A percentile compares a stretch with the other conserved stretches of the same genome.
Conservation (phyloP, 148 eudicot species). For the Rhododendron vialii region DNA sequence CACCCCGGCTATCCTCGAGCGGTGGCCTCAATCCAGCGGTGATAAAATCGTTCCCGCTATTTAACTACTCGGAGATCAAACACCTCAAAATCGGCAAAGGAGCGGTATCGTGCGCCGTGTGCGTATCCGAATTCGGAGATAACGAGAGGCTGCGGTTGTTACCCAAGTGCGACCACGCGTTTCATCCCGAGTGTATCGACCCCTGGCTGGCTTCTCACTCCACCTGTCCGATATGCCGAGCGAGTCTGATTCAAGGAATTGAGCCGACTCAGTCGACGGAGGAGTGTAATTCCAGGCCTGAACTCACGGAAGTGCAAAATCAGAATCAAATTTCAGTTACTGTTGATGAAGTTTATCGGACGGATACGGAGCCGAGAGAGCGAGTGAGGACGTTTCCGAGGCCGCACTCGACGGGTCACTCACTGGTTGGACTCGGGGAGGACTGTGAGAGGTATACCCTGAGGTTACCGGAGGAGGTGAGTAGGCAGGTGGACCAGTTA, state of each 20-base stretch:
- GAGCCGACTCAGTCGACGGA: neutral
- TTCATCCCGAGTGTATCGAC: slow-evolving; percentile 28
- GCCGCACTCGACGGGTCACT: slow-evolving; percentile 48
- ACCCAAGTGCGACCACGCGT: slow-evolving; percentile 10
- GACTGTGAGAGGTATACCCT: slow-evolving; percentile 14
- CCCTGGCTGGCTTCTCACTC: slow-evolving; percentile 26
- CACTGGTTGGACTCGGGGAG: slow-evolving; percentile 22
- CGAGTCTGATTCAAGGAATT: slow-evolving; percentile 6
- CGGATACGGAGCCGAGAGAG: slow-evolving; percentile 8
- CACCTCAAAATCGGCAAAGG: slow-evolving; percentile 17
- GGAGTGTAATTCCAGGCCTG: neutral
- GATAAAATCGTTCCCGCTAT: slow-evolving; percentile 17
- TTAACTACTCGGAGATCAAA: slow-evolving; percentile 20
- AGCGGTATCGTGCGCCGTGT: slow-evolving; percentile 28
- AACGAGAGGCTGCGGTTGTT: slow-evolving; percentile 20
- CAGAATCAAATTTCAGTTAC: neutral
- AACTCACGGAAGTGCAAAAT: neutral
- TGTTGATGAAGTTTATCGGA: neutral
- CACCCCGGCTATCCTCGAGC: neutral
- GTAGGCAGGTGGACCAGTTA: no score
- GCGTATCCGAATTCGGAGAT: slow-evolving; percentile 23
- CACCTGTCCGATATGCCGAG: slow-evolving; percentile 28
- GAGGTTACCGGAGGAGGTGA: no score
- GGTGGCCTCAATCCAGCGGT: slow-evolving; percentile 20
- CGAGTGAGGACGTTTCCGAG: slow-evolving; percentile 1